phyloP scores from a whole-genome alignment of 1,139 yeast genomes.

The Suhomyces kunorum region DNA sequence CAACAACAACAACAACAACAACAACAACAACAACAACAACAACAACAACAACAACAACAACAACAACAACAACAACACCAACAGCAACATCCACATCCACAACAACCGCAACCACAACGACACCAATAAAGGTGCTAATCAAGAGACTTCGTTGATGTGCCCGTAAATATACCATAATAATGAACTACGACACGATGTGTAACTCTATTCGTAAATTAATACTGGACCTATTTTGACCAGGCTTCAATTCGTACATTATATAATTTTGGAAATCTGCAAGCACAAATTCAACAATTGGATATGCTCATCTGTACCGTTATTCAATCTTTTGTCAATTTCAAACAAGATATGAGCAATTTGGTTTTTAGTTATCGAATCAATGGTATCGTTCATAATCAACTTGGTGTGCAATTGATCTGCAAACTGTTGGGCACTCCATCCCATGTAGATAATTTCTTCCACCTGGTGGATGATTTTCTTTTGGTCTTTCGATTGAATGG shows the following conservation, averaged over 20 bases:
- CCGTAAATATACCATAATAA: neutral
- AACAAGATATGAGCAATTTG: conserved; percentile 64
- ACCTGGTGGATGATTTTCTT: conserved; percentile 47
- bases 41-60: no score
- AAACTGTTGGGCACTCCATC: conserved; percentile 86
- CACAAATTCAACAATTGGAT: conserved; percentile 75
- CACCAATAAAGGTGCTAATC: no score
- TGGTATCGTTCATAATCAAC: conserved; percentile 58
- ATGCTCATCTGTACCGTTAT: conserved; percentile 90
- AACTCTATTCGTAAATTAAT: neutral
- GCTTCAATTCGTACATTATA: conserved; percentile 1
- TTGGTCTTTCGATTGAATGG: conserved; percentile 40
- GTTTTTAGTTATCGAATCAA: conserved; percentile 61
- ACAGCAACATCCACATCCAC: no score
- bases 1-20: conserved; percentile 19
- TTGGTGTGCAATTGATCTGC: conserved; percentile 78
- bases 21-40: no score
- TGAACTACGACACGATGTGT: neutral
- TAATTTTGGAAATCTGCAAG: conserved; percentile 52
- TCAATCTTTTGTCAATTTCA: conserved; percentile 71
- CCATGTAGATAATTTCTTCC: conserved; percentile 61
- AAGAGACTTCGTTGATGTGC: neutral
- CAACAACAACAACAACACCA: no score
- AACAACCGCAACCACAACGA: no score
- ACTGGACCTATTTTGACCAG: neutral